Base-by-base conservation (phyloP, 352 stramenopile species). In the Phytophthora nicotianae region DNA sequence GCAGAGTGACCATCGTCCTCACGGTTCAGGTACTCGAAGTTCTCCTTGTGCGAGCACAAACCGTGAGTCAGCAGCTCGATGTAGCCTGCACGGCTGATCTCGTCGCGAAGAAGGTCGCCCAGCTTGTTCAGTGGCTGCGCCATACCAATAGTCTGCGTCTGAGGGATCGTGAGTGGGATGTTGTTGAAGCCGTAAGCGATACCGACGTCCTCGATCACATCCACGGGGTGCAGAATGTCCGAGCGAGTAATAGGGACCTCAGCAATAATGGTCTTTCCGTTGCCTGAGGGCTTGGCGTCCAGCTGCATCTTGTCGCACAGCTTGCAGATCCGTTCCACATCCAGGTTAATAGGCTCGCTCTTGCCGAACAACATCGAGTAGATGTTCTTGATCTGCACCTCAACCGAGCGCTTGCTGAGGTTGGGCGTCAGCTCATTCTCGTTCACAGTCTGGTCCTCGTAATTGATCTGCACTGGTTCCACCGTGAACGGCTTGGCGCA, bases 111-210 rank as follows among this genome's bases (percentile, higher is more conserved):
- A 51, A 99, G 87, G 74, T 99, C 98, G 20, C 91, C 91, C 33
- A 99, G 86, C 58, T 98, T 96, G 83, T 99, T 99, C 3, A 99
- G 81, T 8, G 97, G 97, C 70, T 99, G 95, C 40, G 98, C 87
- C 50, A 83, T 82, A 52, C 97, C 98, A 21, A 99, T 97, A 7
- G 96, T 99, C 70, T 97, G 88, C 35, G 97, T 99, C 14, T 81
- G 70, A 26, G 98, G 98, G 29, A 99, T 88, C 58, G 83, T 98
- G 38, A 94, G 93, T 40, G 93, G 89, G 70, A 99, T 99, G 64
- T 99, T 99, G 86, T 99, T 99, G 76, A 99, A 99, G 37, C 98
- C 98, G 77, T 99, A 99, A 1, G 98, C 97, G 67, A 99, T 99
- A 38, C 96, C 98, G 21, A 99, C 93, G 76, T 99, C 98, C 81